Conservation (phyloP, 345 rosid species). For the Lepidium africanum region DNA sequence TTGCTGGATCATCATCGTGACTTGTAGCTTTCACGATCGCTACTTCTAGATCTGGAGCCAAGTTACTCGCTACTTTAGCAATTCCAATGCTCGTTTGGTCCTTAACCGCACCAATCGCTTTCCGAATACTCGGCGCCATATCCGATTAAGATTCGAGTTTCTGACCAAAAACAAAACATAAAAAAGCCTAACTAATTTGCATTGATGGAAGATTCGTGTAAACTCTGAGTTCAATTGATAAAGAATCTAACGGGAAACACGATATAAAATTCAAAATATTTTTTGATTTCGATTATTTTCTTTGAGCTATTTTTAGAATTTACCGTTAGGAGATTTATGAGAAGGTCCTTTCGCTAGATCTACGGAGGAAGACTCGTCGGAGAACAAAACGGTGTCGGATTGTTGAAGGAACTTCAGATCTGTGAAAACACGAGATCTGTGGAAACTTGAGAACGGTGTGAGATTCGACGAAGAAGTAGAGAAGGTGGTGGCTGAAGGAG, state of each 20-base stretch:
- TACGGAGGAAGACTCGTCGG: constrained; percentile 6
- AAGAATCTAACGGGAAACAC: background rate
- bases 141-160: background rate
- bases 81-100: constrained; percentile 49
- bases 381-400: background rate
- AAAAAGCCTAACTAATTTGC: background rate
- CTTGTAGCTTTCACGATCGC: constrained; percentile 87
- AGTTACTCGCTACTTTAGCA: constrained; percentile 82
- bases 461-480: constrained; percentile 17
- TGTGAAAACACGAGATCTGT: constrained; percentile 5
- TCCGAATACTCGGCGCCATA: constrained; percentile 86
- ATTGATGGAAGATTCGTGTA: background rate
- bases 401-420: constrained; percentile 13
- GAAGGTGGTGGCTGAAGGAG: constrained; percentile 2
- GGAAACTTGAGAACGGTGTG: background rate
- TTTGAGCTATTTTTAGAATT: constrained; percentile 5
- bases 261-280: background rate
- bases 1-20: constrained; percentile 86
- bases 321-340: constrained; percentile 10
- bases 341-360: background rate
- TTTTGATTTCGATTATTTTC: background rate
- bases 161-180: background rate
- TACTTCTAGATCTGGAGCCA: constrained; percentile 97
- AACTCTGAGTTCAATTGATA: background rate
- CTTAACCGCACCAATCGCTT: constrained; percentile 58